These are phyloP conservation scores for Lunularia cruciata DNA, from an alignment of 225 moss, liverwort and hornwort genomes.

Conservation along the genomic window DNA sequence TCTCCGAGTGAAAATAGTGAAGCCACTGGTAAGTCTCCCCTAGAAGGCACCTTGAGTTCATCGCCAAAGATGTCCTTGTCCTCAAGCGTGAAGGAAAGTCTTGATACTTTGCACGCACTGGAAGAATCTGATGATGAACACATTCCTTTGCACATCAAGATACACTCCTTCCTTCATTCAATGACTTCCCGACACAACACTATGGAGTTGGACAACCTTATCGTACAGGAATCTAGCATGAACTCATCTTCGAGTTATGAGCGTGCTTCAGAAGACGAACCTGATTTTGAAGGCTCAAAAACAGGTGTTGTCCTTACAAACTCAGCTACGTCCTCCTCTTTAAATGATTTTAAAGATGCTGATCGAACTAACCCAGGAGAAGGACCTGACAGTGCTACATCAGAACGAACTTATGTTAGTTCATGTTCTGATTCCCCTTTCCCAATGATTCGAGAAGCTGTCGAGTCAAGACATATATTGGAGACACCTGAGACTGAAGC, in stretches of 20 bases:
- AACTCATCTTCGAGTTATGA: background rate
- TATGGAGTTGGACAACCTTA: conserved; percentile 13
- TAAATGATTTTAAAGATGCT: background rate
- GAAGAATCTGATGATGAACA: no score
- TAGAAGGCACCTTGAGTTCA: background rate
- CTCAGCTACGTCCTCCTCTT: background rate
- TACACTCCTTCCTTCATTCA: conserved; percentile 18
- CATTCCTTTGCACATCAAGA: conserved; percentile 1
- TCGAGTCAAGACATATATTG: background rate
- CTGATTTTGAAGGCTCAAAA: background rate
- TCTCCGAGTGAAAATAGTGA: background rate
- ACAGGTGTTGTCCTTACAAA: no score
- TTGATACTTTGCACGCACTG: background rate
- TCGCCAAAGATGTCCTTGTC: background rate
- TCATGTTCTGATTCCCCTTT: background rate
- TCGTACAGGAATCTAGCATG: background rate
- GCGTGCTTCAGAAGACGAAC: background rate
- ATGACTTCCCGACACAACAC: conserved; percentile 6
- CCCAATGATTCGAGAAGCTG: background rate
- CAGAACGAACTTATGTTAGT: no score
- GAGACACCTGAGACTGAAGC: background rate
- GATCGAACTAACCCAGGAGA: background rate
- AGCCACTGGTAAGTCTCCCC: background rate
- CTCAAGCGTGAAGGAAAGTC: background rate
- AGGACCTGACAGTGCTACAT: background rate